These are phyloP conservation scores for Pharnaceum exiguum DNA, from an alignment of 148 eudicot genomes.

Conservation along the genomic window DNA sequence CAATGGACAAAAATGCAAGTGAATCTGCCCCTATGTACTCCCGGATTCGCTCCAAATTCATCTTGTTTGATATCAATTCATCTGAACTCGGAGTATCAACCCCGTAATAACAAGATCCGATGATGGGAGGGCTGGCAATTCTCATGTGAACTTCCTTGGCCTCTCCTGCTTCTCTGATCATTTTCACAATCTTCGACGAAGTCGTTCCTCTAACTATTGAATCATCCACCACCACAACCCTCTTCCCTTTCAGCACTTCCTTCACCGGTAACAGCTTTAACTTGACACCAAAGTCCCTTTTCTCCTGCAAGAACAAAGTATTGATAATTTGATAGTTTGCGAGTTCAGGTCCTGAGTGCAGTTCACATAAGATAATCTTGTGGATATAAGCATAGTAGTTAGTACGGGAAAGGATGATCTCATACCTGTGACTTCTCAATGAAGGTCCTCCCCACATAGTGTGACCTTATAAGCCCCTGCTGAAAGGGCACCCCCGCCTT, in stretches of 20 bases:
- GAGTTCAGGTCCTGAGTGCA: too few relatives aligned
- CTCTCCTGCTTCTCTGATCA: constrained; percentile 78
- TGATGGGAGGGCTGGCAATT: constrained; percentile 68
- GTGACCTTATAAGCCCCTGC: constrained; percentile 78
- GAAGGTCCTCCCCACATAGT: constrained; percentile 80
- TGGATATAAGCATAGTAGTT: too few relatives aligned
- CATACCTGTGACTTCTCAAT: constrained; percentile 74
- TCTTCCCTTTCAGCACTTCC: constrained; percentile 74
- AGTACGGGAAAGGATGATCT: too few relatives aligned
- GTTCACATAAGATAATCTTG: too few relatives aligned
- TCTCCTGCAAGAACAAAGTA: constrained; percentile 29
- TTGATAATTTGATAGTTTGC: too few relatives aligned
- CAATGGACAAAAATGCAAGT: constrained; percentile 60
- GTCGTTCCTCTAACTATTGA: constrained; percentile 91
- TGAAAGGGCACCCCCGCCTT: constrained; percentile 73
- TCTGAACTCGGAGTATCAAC: constrained; percentile 86
- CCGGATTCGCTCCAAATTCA: constrained; percentile 46
- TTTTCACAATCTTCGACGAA: constrained; percentile 74
- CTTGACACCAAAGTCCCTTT: constrained; percentile 85
- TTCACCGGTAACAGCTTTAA: constrained; percentile 62
- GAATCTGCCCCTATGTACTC: constrained; percentile 60
- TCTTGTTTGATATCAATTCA: constrained; percentile 80
- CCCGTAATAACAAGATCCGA: constrained; percentile 82
- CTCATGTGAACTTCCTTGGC: constrained; percentile 65
- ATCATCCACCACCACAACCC: constrained; percentile 93